Percentiles rank a stretch among this genome's conserved stretches.
Evolutionary conservation across 2,329 filamentous ascomycete genomes (phyloP).

Genomic region (Calonectria fujianensis): DNA sequence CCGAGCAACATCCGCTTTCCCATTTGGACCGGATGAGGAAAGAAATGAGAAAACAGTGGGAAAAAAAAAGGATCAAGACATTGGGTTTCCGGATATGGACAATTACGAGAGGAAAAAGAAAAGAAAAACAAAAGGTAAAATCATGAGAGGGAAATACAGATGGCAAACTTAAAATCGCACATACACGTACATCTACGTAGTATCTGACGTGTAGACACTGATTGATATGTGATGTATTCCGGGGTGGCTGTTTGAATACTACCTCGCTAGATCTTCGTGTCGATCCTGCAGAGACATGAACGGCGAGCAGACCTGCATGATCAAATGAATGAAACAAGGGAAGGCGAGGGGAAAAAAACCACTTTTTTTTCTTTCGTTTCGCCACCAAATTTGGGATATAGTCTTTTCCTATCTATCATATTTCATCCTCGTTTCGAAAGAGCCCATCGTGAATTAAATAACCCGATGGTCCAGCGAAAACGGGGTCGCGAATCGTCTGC

Average conservation of each 20-base stretch:
- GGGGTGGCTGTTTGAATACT: not conserved
- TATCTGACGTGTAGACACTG: not conserved
- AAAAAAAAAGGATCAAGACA: not conserved
- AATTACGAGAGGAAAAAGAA: not conserved
- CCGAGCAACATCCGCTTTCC: not conserved
- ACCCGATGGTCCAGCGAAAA: not conserved
- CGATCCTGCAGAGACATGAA: constrained; percentile 12
- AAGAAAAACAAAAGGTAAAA: not conserved
- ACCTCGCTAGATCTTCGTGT: not conserved
- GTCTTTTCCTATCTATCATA: not conserved
- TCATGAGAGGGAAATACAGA: not conserved
- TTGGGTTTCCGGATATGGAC: not conserved
- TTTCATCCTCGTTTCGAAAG: not conserved
- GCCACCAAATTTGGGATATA: not conserved
- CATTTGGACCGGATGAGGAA: not conserved
- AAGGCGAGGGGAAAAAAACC: not conserved
- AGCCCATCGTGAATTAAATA: not conserved
- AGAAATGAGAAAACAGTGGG: not conserved
- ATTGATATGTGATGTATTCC: not conserved
- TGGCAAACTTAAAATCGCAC: not conserved
- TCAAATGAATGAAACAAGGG: not conserved
- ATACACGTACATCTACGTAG: not conserved
- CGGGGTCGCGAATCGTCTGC: constrained; percentile 4
- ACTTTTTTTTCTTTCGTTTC: not conserved
- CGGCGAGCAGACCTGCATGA: not conserved